Conservation (phyloP, 176 grass and related monocot genomes). For the Hyparrhenia diplandra region DNA sequence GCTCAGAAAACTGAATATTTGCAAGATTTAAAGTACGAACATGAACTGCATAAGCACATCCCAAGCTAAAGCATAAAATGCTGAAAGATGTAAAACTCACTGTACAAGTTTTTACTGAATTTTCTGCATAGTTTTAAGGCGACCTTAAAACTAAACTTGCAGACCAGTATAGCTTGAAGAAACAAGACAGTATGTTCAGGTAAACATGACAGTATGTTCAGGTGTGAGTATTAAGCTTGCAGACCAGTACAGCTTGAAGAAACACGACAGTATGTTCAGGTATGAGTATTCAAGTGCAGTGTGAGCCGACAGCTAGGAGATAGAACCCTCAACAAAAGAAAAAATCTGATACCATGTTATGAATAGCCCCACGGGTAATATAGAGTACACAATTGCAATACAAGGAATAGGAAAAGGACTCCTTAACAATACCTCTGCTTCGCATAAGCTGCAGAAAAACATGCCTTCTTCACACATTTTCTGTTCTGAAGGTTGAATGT, state of each 20-base stretch:
- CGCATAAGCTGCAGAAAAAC: slow-evolving; percentile 96
- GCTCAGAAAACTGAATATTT: not conserved
- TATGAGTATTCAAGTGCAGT: not conserved
- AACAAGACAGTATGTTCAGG: no score
- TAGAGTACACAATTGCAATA: not conserved
- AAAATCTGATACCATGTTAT: not conserved
- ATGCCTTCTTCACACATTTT: slow-evolving; percentile 77
- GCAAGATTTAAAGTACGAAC: not conserved
- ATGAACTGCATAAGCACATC: not conserved
- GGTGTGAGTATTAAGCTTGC: not conserved
- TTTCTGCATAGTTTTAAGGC: not conserved
- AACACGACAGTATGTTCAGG: not conserved
- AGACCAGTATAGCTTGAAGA: not conserved
- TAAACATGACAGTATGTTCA: no score
- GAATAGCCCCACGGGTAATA: not conserved
- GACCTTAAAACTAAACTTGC: not conserved
- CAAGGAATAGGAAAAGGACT: not conserved
- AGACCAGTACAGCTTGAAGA: not conserved
- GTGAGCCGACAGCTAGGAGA: not conserved
- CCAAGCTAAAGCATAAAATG: not conserved
- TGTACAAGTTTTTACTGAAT: not conserved
- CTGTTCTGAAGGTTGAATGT: slow-evolving; percentile 56
- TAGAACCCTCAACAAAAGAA: not conserved
- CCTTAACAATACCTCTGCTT: slow-evolving; percentile 66
- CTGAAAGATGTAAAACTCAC: not conserved